Evolutionary conservation across 768 basidiomycete species (phyloP), one percentile per base, ranked within the genome.

Genomic region (Podaxis pistillaris): DNA sequence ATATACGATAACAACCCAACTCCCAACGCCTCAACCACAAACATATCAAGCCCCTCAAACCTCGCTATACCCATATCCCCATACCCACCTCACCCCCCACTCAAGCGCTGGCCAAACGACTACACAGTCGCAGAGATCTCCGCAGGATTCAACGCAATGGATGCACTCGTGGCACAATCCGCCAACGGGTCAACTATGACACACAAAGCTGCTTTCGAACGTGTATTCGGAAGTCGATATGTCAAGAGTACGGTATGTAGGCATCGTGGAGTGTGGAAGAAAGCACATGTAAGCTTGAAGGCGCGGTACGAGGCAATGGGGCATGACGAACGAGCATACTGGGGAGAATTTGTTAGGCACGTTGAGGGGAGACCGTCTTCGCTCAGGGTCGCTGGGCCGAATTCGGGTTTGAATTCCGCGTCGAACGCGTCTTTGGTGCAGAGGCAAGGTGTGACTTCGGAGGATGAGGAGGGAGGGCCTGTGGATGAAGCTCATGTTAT

Each of bases 61-160:
- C 47, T 58, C 33, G 22, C 64, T 59, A 54, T 61, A 64, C 15
- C 69, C 53, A 40, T 63, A 40, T 60, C 28, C 54, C 47, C 37
- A 78, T 81, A 83, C 58, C 83, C 84, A 66, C 80, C 86, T 0
- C 86, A 86, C 65, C 85, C 86, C 1, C 86, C 86, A 2, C 75
- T 87, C 30, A 89, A 89, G 69, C 83, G 87, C 13, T 90, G 89
- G 89, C 89, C 89, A 38, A 89, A 89, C 68, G 89, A 90, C 73
- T 89, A 87, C 70, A 86, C 85, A 8, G 88, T 90, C 22, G 80
- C 79, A 55, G 88, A 90, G 69, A 77, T 90, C 60, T 81, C 86
- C 1, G 69, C 72, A 1, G 88, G 89, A 1, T 88, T 90, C 71
- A 79, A 76, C 40, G 73, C 81, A 44, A 80, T 81, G 79, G 81